Evolutionary conservation across 805 yeast genomes (phyloP).

Genomic region (Candida pini): DNA sequence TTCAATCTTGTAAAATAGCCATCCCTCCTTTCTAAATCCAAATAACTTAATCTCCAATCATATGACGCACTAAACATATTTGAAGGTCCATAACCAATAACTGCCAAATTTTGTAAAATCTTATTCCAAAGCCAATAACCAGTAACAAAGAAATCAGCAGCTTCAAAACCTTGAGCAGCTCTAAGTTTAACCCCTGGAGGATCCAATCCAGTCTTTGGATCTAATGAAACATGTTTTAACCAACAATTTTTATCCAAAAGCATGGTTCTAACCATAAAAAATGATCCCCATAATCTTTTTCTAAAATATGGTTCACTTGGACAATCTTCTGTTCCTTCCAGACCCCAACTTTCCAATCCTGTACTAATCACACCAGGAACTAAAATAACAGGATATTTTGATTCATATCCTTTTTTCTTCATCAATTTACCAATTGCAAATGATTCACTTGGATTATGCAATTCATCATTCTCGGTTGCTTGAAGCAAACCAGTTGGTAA

Average conservation of each 20-base stretch:
- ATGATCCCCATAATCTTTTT: slow-evolving; percentile 94
- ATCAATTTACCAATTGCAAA: slow-evolving; percentile 81
- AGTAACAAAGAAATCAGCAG: slow-evolving; percentile 92
- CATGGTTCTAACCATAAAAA: slow-evolving; percentile 92
- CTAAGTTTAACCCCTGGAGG: slow-evolving; percentile 77
- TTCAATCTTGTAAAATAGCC: slow-evolving; percentile 77
- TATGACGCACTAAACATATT: slow-evolving; percentile 88
- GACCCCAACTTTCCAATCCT: slow-evolving; percentile 91
- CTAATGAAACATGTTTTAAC: slow-evolving; percentile 87
- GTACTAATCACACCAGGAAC: slow-evolving; percentile 96
- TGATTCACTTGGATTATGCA: slow-evolving; percentile 63
- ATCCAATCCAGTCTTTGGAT: slow-evolving; percentile 87
- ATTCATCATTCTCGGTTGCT: slow-evolving; percentile 44
- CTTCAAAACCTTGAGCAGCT: slow-evolving; percentile 94
- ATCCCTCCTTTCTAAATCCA: slow-evolving; percentile 85
- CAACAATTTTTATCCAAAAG: slow-evolving; percentile 87
- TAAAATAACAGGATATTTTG: slow-evolving; percentile 78
- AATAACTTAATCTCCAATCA: slow-evolving; percentile 92
- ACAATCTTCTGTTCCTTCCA: slow-evolving; percentile 70
- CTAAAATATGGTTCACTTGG: slow-evolving; percentile 82
- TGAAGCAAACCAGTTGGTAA: slow-evolving; percentile 63
- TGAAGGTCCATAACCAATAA: slow-evolving; percentile 88
- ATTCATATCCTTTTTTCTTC: slow-evolving; percentile 40
- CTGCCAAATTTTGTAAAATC: slow-evolving; percentile 89
- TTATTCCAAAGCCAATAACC: slow-evolving; percentile 99